Evolutionary conservation across 2,329 filamentous ascomycete genomes (phyloP).

Genomic region (Colletotrichum sp.): DNA sequence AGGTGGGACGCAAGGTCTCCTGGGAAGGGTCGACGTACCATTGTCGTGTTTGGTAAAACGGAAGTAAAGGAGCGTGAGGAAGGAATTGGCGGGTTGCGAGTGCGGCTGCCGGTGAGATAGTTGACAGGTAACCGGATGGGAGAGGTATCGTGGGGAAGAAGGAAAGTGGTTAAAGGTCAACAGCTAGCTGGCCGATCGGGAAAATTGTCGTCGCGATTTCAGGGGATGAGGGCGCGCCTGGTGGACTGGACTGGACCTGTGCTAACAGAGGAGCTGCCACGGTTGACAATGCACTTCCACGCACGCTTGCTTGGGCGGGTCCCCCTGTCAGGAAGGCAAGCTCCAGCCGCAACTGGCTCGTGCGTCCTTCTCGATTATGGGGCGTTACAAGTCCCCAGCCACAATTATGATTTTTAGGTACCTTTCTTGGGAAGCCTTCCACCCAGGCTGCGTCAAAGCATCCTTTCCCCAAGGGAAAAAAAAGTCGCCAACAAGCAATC

Average conservation of each 20-base stretch:
- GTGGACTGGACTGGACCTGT: background rate
- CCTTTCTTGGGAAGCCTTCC: background rate
- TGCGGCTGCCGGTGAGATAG: background rate
- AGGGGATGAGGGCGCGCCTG: conserved; percentile 17
- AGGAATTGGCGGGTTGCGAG: background rate
- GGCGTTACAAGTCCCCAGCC: background rate
- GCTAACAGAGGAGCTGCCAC: conserved; percentile 15
- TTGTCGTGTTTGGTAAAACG: conserved; percentile 24
- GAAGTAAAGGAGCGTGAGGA: conserved; percentile 13
- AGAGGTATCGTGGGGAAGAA: background rate
- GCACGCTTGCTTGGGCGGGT: background rate
- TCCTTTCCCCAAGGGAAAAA: background rate
- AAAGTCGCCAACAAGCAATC: background rate
- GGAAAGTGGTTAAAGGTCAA: background rate
- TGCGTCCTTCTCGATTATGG: background rate
- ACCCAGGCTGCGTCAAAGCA: background rate
- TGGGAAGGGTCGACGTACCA: conserved; percentile 27
- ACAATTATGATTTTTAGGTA: conserved; percentile 11
- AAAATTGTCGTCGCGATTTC: conserved; percentile 22
- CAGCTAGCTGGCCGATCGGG: conserved; percentile 12
- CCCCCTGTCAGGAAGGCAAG: background rate
- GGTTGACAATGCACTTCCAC: conserved; percentile 5
- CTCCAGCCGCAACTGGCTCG: conserved; percentile 9
- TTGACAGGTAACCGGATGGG: background rate
- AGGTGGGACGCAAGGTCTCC: background rate